Evolutionary conservation across 1,284 basidiomycete species (phyloP).

Genomic region (Puccinia novopanici): DNA sequence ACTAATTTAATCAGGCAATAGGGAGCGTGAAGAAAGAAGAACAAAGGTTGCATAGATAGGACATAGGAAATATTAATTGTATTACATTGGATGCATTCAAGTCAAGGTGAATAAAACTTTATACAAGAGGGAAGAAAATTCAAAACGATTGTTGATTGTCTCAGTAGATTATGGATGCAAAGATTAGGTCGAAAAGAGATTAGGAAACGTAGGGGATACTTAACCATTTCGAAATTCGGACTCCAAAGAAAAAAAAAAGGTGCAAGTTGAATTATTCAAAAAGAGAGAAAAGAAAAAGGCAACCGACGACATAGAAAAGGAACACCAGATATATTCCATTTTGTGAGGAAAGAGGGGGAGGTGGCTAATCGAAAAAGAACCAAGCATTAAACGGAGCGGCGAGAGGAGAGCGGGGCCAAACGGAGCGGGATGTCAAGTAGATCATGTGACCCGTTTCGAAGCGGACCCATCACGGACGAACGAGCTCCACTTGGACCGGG

Average conservation of each 20-base stretch:
- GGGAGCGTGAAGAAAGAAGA: too few relatives aligned
- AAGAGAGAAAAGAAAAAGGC: not conserved
- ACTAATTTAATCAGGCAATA: too few relatives aligned
- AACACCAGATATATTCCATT: not conserved
- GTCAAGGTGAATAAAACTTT: too few relatives aligned
- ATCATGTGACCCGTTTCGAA: conserved; percentile 50
- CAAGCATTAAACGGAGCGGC: not conserved
- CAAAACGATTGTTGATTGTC: too few relatives aligned
- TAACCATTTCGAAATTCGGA: not conserved
- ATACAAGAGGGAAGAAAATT: too few relatives aligned
- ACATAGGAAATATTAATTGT: too few relatives aligned
- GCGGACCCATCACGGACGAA: conserved; percentile 67
- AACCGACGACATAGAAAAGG: not conserved
- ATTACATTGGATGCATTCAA: too few relatives aligned
- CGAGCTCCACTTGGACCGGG: conserved; percentile 69
- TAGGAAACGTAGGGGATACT: too few relatives aligned
- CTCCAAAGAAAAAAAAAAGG: not conserved
- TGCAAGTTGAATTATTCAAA: not conserved
- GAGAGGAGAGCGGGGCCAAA: not conserved
- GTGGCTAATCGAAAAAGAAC: not conserved
- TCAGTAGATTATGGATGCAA: too few relatives aligned
- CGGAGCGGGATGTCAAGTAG: too few relatives aligned
- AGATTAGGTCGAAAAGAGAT: not conserved
- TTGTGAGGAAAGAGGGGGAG: not conserved
- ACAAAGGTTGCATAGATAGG: too few relatives aligned